Evolutionary conservation across 2,329 filamentous ascomycete genomes (phyloP).

Genomic region (Colletotrichum sp.): DNA sequence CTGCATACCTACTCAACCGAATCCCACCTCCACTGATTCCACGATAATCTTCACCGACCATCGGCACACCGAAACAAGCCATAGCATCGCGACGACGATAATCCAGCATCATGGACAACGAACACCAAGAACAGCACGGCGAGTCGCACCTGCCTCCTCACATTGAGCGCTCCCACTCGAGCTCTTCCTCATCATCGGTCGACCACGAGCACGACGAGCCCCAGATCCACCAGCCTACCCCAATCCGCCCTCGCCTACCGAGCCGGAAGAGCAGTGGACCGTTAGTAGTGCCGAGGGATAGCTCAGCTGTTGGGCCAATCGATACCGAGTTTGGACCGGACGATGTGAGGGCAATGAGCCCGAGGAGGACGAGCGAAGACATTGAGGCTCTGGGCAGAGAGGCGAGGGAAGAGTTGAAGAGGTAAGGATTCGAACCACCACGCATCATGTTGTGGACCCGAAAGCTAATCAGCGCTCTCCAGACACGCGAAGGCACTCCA

Average conservation of each 20-base stretch:
- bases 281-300: slow-evolving; percentile 81
- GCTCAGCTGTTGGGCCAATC: slow-evolving; percentile 72
- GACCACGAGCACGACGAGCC: slow-evolving; percentile 38
- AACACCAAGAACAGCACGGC: slow-evolving; percentile 23
- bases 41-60: neutral
- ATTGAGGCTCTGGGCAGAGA: slow-evolving; percentile 86
- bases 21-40: neutral
- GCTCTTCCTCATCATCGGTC: slow-evolving; percentile 36
- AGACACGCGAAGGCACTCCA: slow-evolving; percentile 91
- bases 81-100: neutral
- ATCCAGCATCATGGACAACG: slow-evolving; percentile 23
- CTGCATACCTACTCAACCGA: neutral
- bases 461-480: neutral
- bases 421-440: slow-evolving; percentile 41
- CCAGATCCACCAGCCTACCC: slow-evolving; percentile 55
- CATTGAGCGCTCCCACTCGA: slow-evolving; percentile 40
- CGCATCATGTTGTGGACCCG: no score
- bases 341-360: slow-evolving; percentile 94
- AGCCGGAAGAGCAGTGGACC: slow-evolving; percentile 82
- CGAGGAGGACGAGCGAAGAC: slow-evolving; percentile 87
- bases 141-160: slow-evolving; percentile 29
- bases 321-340: slow-evolving; percentile 82
- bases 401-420: slow-evolving; percentile 70
- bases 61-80: neutral
- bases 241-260: slow-evolving; percentile 69